Evolutionary conservation across 495 filamentous ascomycete species (phyloP), one percentile per base, ranked within the genome.

Genomic region (Umbilicaria muhlenbergii): DNA sequence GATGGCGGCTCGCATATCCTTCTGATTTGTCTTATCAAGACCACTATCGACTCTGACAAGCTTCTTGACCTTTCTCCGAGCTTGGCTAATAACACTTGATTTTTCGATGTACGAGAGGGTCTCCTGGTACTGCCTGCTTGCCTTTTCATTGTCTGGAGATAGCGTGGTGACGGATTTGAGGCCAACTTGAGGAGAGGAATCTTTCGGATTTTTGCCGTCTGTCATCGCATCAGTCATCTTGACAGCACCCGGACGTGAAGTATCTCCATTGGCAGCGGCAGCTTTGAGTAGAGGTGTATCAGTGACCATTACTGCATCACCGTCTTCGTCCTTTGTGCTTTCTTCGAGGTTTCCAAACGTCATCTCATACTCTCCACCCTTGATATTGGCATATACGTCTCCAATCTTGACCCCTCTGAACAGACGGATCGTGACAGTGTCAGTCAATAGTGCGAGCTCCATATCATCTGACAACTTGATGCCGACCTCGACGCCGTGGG

Each of bases 351-450:
- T 42, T 12, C 52, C 59, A 48, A 65, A 65, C 0, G 53, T 61
- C 56, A 63, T 58, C 49, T 65, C 61, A 31, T 37, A 47, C 34
- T 58, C 52, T 31, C 59, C 61, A 11, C 59, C 59, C 45, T 65
- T 65, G 34, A 63, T 38, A 46, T 58, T 63, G 8, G 50, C 52
- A 48, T 54, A 65, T 8, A 60, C 58, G 36, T 65, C 56, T 5
- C 51, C 55, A 37, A 65, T 46, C 24, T 59, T 50, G 18, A 61
- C 55, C 2, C 49, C 48, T 35, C 61, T 28, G 43, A 62, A 57
- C 1, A 65, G 50, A 6, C 38, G 41, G 12, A 65, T 55, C 10
- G 36, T 54, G 4, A 65, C 59, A 34, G 51, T 46, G 18, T 61
- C 57, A 0, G 42, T 51, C 34, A 57, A 53, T 38, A 63, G 58